These are phyloP conservation scores for Arthrinium puccinioides DNA, from an alignment of 2,329 filamentous ascomycete species.

Conservation along the genomic window DNA sequence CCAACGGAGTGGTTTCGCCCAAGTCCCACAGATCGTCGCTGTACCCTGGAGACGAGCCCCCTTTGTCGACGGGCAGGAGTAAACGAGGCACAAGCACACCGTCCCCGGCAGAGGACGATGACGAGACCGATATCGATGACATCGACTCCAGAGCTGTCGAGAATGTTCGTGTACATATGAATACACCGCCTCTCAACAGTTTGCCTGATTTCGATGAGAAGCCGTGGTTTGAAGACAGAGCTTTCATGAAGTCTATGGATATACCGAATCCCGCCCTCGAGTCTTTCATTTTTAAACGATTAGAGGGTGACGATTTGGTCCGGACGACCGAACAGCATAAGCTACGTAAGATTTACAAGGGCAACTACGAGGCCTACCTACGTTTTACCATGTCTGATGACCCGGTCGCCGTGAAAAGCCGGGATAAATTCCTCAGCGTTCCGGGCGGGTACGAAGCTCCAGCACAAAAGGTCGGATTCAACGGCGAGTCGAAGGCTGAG, in stretches of 20 bases:
- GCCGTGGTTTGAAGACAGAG: constrained; percentile 40
- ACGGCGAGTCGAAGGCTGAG: constrained; percentile 49
- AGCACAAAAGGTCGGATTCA: constrained; percentile 29
- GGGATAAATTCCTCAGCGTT: constrained; percentile 43
- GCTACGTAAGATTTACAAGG: constrained; percentile 33
- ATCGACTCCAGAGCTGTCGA: constrained; percentile 42
- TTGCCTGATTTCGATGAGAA: constrained; percentile 39
- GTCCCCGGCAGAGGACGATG: constrained; percentile 42
- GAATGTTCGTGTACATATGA: constrained; percentile 41
- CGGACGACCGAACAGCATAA: constrained; percentile 30
- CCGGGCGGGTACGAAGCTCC: constrained; percentile 25
- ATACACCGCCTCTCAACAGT: constrained; percentile 47
- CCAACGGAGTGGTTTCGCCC: constrained; percentile 7
- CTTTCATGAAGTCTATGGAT: constrained; percentile 36
- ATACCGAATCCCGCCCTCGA: constrained; percentile 29
- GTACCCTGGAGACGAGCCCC: constrained; percentile 19
- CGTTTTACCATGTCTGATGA: constrained; percentile 50
- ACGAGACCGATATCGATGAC: constrained; percentile 48
- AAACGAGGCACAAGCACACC: constrained; percentile 33
- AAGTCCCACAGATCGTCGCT: constrained; percentile 11
- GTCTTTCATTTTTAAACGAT: constrained; percentile 36
- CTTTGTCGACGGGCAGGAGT: constrained; percentile 16
- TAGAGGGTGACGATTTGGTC: constrained; percentile 33
- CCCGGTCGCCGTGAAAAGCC: constrained; percentile 45
- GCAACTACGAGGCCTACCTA: constrained; percentile 44